Base-by-base conservation (phyloP, 305 asterid species). In the Fraxinus xanthoxyloides region DNA sequence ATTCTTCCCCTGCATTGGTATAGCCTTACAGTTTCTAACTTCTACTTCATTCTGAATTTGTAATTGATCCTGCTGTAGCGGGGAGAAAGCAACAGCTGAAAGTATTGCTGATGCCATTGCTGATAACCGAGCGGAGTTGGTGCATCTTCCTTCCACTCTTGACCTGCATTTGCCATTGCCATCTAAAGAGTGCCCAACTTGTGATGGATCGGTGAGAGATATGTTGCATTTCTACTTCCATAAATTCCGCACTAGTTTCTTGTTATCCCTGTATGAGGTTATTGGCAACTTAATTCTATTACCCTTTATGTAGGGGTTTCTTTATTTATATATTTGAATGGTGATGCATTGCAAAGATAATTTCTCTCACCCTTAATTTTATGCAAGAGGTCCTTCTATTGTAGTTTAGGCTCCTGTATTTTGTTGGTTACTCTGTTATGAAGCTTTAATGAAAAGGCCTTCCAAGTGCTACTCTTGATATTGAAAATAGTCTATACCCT, bases 21-120 rank as follows among this genome's bases (percentile, higher is more conserved):
- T 67, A 4, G 74, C 74, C 35, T 67, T 30, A 4, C 36, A 70
- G 2, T 70, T 70, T 17, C 31, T 15, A 13, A 59, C 69, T 59
- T 30, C 12, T 30, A 81, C 43, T 83, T 54, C 36, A 77, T 36
- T 79, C 51, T 86, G 86, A 30, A 76, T 35, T 83, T 79, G 32
- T 72, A 15, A 32, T 76, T 24, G 59, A 69, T 78, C 54, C 75
- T 80, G n/a, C 73, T 90, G 77, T 83, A 96, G 99, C 77, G 99
- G 98, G 84, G 98, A 96, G 91, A 96, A 93, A 88, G 94, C 97
- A 82, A 96, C 99, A 76, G 95, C 98, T 40, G 98, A 90, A 85
- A 88, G 88, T 79, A 93, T 96, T 87, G 95, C 99, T 7, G 89
- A 90, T 87, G 99, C 99, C 24, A 93, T 96, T 43, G 85, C 91